Conservation (phyloP, 768 basidiomycete genomes). For the Macrolepiota fuliginosa region DNA sequence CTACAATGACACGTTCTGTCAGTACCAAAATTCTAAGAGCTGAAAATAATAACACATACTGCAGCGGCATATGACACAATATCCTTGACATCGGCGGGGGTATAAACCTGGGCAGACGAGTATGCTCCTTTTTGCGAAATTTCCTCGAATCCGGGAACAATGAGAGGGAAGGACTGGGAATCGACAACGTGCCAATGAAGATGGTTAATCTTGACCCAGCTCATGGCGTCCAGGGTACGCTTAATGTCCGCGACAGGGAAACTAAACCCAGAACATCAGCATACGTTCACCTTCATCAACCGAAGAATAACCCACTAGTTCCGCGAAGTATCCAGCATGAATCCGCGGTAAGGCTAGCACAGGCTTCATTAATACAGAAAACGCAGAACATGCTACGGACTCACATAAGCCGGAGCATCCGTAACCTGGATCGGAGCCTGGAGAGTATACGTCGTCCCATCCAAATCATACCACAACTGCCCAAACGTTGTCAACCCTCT, state of each 20-base stretch:
- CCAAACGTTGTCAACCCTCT: slow-evolving; percentile 75
- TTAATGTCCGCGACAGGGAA: slow-evolving; percentile 63
- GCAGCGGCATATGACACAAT: slow-evolving; percentile 68
- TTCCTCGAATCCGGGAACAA: slow-evolving; percentile 56
- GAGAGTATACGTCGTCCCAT: slow-evolving; percentile 51
- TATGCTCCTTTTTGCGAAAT: slow-evolving; percentile 70
- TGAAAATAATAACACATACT: slow-evolving; percentile 37
- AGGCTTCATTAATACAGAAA: not conserved
- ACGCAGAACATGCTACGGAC: slow-evolving; percentile 21
- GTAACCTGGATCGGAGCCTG: slow-evolving; percentile 55
- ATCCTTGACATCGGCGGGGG: slow-evolving; percentile 48
- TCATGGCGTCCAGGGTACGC: slow-evolving; percentile 75
- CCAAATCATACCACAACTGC: slow-evolving; percentile 62
- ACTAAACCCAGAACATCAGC: slow-evolving; percentile 26
- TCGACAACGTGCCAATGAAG: slow-evolving; percentile 89
- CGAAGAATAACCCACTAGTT: slow-evolving; percentile 53
- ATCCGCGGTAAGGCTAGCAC: slow-evolving; percentile 66
- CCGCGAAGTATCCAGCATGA: slow-evolving; percentile 79
- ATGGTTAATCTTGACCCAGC: slow-evolving; percentile 75
- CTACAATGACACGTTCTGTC: slow-evolving; percentile 25
- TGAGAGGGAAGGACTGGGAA: slow-evolving; percentile 77
- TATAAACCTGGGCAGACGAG: slow-evolving; percentile 51
- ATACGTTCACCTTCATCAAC: not conserved
- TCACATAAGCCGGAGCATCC: slow-evolving; percentile 66
- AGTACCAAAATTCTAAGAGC: not conserved